phyloP scores from a whole-genome alignment of 192 early-diverging fungal genomes.

The Coemansia pectinata region DNA sequence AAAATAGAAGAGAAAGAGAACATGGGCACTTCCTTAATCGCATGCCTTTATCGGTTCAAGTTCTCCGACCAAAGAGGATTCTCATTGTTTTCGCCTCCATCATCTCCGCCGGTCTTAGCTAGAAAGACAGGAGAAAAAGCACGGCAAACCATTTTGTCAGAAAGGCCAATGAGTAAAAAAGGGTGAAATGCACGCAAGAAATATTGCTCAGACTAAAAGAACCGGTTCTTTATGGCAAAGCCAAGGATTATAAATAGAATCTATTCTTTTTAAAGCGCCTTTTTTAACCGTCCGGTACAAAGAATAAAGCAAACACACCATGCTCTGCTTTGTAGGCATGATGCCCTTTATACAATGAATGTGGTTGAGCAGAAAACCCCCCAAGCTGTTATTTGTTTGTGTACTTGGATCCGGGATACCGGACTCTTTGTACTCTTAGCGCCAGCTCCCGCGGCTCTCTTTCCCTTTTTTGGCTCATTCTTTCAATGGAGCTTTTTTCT shows the following conservation, averaged over 20 bases:
- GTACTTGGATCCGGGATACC: neutral
- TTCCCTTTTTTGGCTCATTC: neutral
- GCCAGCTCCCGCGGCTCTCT: neutral
- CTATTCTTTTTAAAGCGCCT: neutral
- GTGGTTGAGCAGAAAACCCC: neutral
- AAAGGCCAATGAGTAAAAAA: neutral
- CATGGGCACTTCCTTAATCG: neutral
- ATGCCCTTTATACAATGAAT: neutral
- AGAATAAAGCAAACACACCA: neutral
- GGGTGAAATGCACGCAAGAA: neutral
- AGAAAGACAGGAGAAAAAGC: neutral
- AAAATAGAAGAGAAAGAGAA: slow-evolving; percentile 1
- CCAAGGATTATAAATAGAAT: neutral
- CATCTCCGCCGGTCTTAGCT: neutral
- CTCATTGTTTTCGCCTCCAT: neutral
- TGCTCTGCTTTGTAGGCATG: neutral
- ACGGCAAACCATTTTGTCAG: neutral
- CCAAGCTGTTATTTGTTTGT: neutral
- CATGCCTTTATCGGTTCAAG: neutral
- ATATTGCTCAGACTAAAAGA: neutral
- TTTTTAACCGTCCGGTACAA: neutral
- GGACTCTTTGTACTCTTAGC: neutral
- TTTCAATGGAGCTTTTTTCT: neutral
- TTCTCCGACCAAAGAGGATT: neutral
- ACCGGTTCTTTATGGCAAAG: slow-evolving; percentile 3